Evolutionary conservation across 2,329 filamentous ascomycete species (phyloP).

Genomic region (Penicillium nordicum): DNA sequence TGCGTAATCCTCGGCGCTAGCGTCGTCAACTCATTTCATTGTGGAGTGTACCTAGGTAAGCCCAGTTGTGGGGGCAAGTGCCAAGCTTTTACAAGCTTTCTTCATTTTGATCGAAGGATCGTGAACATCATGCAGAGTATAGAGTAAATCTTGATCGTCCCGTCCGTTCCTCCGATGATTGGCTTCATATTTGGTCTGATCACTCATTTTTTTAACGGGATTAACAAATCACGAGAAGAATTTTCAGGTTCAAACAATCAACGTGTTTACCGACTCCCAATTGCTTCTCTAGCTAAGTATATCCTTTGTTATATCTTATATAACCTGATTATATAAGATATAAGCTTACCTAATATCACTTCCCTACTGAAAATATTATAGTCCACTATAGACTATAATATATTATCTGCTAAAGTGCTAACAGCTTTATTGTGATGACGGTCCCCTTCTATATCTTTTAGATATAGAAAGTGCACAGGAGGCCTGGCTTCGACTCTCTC

Average conservation of each 20-base stretch:
- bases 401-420: too few species aligned
- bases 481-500: neutral
- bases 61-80: slow-evolving; percentile 3
- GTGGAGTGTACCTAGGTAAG: slow-evolving; percentile 2
- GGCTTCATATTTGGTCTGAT: neutral
- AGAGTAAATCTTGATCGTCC: neutral
- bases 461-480: too few species aligned
- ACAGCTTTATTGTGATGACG: too few species aligned
- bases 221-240: neutral
- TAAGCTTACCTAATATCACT: too few species aligned
- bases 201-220: neutral
- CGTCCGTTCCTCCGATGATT: neutral
- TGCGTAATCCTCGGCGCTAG: slow-evolving; percentile 26
- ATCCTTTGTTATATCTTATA: too few species aligned
- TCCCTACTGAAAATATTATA: too few species aligned
- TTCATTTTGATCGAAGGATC: neutral
- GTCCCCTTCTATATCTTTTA: too few species aligned
- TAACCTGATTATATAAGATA: too few species aligned
- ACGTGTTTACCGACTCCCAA: too few species aligned
- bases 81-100: slow-evolving; percentile 23
- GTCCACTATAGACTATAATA: too few species aligned
- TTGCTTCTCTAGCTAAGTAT: too few species aligned
- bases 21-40: slow-evolving; percentile 21
- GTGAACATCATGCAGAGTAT: neutral
- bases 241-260: too few species aligned